Conservation (phyloP, 2,329 filamentous ascomycete genomes). For the Colletotrichum somersetense region DNA sequence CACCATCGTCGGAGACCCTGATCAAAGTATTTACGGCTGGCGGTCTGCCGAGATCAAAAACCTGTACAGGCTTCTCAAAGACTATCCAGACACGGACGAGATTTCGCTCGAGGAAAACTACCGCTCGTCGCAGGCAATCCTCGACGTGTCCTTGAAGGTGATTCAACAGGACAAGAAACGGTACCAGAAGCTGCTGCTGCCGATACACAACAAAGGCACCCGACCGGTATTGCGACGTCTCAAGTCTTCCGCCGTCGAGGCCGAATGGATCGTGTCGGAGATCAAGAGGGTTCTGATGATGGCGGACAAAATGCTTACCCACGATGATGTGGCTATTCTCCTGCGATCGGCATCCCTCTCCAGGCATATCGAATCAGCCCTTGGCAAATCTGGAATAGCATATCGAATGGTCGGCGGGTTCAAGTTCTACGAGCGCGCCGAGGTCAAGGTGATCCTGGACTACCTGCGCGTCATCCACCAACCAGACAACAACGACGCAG, state of each 20-base stretch:
- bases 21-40: conserved; percentile 98
- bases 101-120: conserved; percentile 95
- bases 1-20: conserved; percentile 95
- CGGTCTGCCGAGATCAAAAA: conserved; percentile 94
- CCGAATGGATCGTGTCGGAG: conserved; percentile 89
- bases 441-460: conserved; percentile 89
- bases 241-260: conserved; percentile 78
- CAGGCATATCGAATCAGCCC: conserved; percentile 83
- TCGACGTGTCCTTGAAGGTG: conserved; percentile 82
- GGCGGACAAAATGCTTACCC: conserved; percentile 78
- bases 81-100: conserved; percentile 83
- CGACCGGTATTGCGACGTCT: conserved; percentile 84
- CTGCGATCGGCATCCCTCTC: conserved; percentile 88
- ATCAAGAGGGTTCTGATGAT: conserved; percentile 78
- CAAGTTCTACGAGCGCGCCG: conserved; percentile 91
- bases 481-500: conserved; percentile 87
- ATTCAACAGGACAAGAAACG: conserved; percentile 90
- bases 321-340: conserved; percentile 86
- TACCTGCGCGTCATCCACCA: conserved; percentile 89
- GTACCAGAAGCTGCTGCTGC: conserved; percentile 82
- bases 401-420: conserved; percentile 94
- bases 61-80: conserved; percentile 79
- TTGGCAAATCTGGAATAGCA: conserved; percentile 84
- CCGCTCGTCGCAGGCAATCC: conserved; percentile 87
- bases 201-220: conserved; percentile 84